Percentiles rank a stretch among this genome's conserved stretches.
These are phyloP conservation scores for Phytopythium cucurbitacearum DNA, from an alignment of 352 stramenopile species.

Conservation along the genomic window DNA sequence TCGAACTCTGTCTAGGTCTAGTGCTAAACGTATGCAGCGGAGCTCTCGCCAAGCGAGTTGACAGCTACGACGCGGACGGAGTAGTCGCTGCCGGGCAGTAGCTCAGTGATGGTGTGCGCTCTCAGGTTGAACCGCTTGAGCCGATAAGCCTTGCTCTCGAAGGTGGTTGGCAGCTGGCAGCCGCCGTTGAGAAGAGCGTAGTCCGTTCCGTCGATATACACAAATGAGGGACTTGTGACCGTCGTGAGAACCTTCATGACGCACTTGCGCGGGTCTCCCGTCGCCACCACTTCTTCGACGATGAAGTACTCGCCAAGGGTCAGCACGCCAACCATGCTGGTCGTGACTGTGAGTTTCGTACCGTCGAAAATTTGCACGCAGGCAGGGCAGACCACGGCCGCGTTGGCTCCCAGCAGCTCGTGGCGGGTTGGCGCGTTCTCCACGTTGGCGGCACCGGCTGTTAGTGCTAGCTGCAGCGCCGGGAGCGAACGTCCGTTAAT, in stretches of 20 bases:
- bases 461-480: slow-evolving; percentile 44
- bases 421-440: slow-evolving; percentile 10
- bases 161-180: slow-evolving; percentile 42
- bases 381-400: slow-evolving; percentile 37
- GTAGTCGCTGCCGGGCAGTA: slow-evolving; percentile 69
- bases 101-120: slow-evolving; percentile 43
- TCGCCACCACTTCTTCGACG: slow-evolving; percentile 43
- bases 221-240: slow-evolving; percentile 3
- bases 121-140: slow-evolving; percentile 66
- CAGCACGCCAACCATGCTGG: slow-evolving; percentile 6
- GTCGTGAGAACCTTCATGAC: slow-evolving; percentile 33
- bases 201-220: slow-evolving; percentile 26
- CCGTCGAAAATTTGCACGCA: slow-evolving; percentile 57
- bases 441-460: slow-evolving; percentile 15
- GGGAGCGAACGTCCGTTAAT: slow-evolving; percentile 19
- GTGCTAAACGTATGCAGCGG: slow-evolving; percentile 9
- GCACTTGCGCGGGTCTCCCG: slow-evolving; percentile 24
- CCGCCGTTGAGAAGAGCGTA: slow-evolving; percentile 14
- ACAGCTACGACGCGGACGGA: slow-evolving; percentile 50
- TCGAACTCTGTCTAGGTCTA: too few relatives aligned
- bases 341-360: slow-evolving; percentile 38
- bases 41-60: slow-evolving; percentile 38
- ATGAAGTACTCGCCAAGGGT: slow-evolving; percentile 43
- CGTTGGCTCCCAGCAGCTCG: slow-evolving; percentile 22
- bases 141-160: slow-evolving; percentile 48